These are phyloP conservation scores for Colletotrichum acutatum DNA, from an alignment of 2,329 filamentous ascomycete genomes.

Conservation along the genomic window DNA sequence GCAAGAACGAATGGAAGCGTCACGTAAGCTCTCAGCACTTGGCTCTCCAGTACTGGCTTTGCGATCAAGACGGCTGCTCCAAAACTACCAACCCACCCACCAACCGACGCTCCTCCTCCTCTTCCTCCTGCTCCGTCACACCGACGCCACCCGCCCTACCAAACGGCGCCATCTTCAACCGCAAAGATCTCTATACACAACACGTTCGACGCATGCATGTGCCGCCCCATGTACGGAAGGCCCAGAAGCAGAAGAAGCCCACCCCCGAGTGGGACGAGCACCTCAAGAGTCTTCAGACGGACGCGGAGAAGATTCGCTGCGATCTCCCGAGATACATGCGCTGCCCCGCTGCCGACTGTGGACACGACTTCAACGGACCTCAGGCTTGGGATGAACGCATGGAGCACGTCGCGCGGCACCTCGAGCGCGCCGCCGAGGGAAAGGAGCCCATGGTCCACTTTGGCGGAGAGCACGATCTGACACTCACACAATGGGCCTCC, in stretches of 20 bases:
- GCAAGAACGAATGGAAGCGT: slow-evolving; percentile 96
- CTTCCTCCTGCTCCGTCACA: slow-evolving; percentile 1
- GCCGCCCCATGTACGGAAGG: slow-evolving; percentile 54
- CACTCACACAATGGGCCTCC: slow-evolving; percentile 54
- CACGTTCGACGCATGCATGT: slow-evolving; percentile 89
- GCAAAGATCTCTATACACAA: slow-evolving; percentile 91
- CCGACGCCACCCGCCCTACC: slow-evolving; percentile 45
- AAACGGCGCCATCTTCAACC: slow-evolving; percentile 80
- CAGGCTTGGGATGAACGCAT: slow-evolving; percentile 83
- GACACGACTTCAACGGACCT: slow-evolving; percentile 65
- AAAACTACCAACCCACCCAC: slow-evolving; percentile 42
- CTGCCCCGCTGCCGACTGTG: slow-evolving; percentile 74
- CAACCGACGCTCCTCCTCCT: slow-evolving; percentile 25
- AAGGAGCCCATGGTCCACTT: slow-evolving; percentile 47
- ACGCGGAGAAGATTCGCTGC: slow-evolving; percentile 71
- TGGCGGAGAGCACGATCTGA: slow-evolving; percentile 50
- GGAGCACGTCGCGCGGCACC: slow-evolving; percentile 87
- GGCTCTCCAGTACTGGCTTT: slow-evolving; percentile 79
- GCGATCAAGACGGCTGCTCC: slow-evolving; percentile 70
- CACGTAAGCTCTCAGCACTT: slow-evolving; percentile 87
- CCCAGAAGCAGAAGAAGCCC: slow-evolving; percentile 49
- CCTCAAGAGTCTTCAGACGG: slow-evolving; percentile 65
- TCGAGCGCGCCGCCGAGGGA: slow-evolving; percentile 65
- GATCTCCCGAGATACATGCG: slow-evolving; percentile 67
- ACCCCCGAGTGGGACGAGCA: slow-evolving; percentile 59